Base-by-base conservation (phyloP, 2,329 filamentous ascomycete genomes). In the Paecilomyces fulvus region DNA sequence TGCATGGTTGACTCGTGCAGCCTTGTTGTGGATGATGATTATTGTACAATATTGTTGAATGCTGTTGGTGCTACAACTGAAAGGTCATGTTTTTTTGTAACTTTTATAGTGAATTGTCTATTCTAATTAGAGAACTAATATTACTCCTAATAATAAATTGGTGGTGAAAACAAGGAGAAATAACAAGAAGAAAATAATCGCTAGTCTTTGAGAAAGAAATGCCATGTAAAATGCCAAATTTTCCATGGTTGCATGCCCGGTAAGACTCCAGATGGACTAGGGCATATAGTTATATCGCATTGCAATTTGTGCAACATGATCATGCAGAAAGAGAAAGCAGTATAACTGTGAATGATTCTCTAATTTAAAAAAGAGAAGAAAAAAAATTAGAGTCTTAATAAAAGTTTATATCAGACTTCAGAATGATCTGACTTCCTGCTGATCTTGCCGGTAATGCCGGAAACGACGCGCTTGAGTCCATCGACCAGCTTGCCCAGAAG, bases 401-500 rank as follows among this genome's bases (percentile, higher is more conserved):
- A 3, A 23, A 3, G 5, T 20, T 20, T 17, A 23, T 12, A 52
- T 52, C 30, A 52, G 28, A 17, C 28, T 12, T 65, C 56, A 8
- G 17, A 55, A 49, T 64, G 61, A 46, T 58, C 59, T 54, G 63
- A 62, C 59, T 62, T 64, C 50, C 55, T 61, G 43, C 49, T 60
- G 50, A 17, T 25, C 54, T 33, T 37, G 20, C 17, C 25, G 55
- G 23, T 31, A 12, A 43, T 33, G n/a, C 30, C 10, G 20, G 46
- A 43, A 67, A 70, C 30, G 63, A 37, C 46, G 59, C 50, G 61
- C 65, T 67, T 71, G 1, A 72, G 56, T 30, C 58, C 53, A 14
- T 67, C 70, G 48, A 78, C 61, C 33, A 70, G 50, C 65, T 73
- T 76, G 1, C 77, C 79, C n/a, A 78, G 53, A 1, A 60, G 61